Conservation (phyloP, 2,329 filamentous ascomycete genomes). For the Fusarium tupiense region DNA sequence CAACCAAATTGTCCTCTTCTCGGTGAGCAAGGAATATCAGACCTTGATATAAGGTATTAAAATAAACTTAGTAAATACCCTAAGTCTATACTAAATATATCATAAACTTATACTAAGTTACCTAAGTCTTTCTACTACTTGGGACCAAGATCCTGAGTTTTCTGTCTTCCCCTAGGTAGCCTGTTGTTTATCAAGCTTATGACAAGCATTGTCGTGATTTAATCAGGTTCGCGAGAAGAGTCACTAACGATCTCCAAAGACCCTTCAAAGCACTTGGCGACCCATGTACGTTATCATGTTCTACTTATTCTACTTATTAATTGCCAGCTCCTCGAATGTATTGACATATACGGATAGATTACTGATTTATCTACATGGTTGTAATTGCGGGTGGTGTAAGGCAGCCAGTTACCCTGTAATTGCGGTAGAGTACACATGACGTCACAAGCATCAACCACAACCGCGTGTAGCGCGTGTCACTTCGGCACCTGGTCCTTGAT, state of each 20-base stretch:
- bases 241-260: not conserved
- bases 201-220: too few species aligned
- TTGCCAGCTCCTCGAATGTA: not conserved
- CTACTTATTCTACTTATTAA: not conserved
- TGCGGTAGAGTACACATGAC: not conserved
- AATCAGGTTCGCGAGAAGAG: not conserved
- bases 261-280: not conserved
- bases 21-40: not conserved
- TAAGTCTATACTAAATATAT: not conserved
- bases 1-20: too few species aligned
- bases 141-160: not conserved
- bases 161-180: not conserved
- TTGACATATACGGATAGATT: not conserved
- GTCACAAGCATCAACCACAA: constrained; percentile 10
- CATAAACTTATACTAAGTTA: not conserved
- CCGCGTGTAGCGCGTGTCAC: constrained; percentile 20
- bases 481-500: not conserved
- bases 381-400: not conserved
- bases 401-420: not conserved
- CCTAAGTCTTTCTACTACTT: not conserved
- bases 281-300: not conserved
- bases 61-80: not conserved
- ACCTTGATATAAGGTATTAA: too few species aligned
- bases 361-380: not conserved
- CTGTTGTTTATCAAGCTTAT: not conserved